Base-by-base conservation (phyloP, 495 filamentous ascomycete species). In the Aspergillus avenaceus region DNA sequence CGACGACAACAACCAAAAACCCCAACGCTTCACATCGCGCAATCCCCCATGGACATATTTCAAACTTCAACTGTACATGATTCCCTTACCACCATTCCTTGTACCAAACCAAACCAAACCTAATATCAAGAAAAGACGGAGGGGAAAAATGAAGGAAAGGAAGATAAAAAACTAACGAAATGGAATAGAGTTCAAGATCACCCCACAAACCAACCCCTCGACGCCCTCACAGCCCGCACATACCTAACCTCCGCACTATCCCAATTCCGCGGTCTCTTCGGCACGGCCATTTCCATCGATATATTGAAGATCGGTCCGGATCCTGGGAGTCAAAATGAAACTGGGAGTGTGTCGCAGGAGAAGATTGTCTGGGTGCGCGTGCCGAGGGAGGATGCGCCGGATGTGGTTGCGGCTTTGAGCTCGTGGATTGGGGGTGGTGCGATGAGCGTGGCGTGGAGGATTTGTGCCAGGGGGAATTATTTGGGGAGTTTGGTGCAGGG, bases 261-360 rank as follows among this genome's bases (percentile, higher is more conserved):
- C 8, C 87, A 91, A 59, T 96, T 88, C 69, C 81, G 96, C 16
- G 92, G 92, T 8, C 58, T 86, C 25, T 81, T 81, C 2, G 92
- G 92, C 26, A 74, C 85, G 5, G 80, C 85, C 1, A 89, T 96
- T 18, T 72, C 85, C 0, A 67, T 96, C 51, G 92, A 97, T 58
- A 84, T 96, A 26, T 73, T 97, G 7, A 82, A 87, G 36, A 66
- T 87, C 4, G 41, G 36, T 11, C 16, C 52, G 3, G 34, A 56
- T 5, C 23, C 16, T 19, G n/a, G n/a, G n/a, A n/a, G n/a, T n/a
- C n/a, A n/a, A n/a, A n/a, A n/a, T n/a, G n/a, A n/a, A n/a, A n/a
- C n/a, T n/a, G n/a, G n/a, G n/a, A n/a, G n/a, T n/a, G n/a, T n/a
- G n/a, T n/a, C n/a, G n/a, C n/a, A n/a, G 1, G 25, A 48, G 1